Evolutionary conservation across 1,284 basidiomycete species (phyloP).

Genomic region (Pterulicium gracile): DNA sequence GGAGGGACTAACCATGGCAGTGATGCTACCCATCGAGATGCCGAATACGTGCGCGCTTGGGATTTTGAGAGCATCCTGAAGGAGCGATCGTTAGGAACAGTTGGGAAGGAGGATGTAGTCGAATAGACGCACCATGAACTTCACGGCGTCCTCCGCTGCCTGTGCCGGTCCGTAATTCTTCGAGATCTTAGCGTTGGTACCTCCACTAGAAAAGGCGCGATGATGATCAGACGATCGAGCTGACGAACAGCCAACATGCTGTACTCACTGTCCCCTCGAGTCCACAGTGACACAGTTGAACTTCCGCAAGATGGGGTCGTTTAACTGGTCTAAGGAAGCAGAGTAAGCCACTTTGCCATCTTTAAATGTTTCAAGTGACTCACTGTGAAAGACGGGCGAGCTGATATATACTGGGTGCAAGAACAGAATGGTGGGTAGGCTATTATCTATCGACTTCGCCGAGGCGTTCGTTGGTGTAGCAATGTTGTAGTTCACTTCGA

Average conservation of each 20-base stretch:
- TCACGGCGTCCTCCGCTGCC: slow-evolving; percentile 9
- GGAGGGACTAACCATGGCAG: slow-evolving; percentile 8
- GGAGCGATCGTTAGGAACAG: neutral
- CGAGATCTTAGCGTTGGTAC: slow-evolving; percentile 9
- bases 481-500: slow-evolving; percentile 24
- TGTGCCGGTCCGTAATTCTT: slow-evolving; percentile 7
- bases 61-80: slow-evolving; percentile 10
- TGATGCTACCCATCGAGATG: slow-evolving; percentile 9
- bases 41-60: slow-evolving; percentile 11
- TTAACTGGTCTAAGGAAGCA: slow-evolving; percentile 9
- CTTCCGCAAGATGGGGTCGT: slow-evolving; percentile 8
- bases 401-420: slow-evolving; percentile 24
- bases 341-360: neutral
- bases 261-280: slow-evolving; percentile 7
- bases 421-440: slow-evolving; percentile 25
- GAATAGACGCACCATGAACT: slow-evolving; percentile 8
- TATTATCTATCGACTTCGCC: slow-evolving; percentile 18
- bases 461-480: slow-evolving; percentile 22
- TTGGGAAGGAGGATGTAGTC: neutral
- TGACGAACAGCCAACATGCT: too few species aligned
- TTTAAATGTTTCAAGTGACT: slow-evolving; percentile 7
- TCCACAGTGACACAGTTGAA: slow-evolving; percentile 12
- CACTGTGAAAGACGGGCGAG: slow-evolving; percentile 24
- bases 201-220: slow-evolving; percentile 5
- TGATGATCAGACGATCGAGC: neutral